phyloP scores from a whole-genome alignment of 192 early-diverging fungal genomes.

The Mortierella claussenii region DNA sequence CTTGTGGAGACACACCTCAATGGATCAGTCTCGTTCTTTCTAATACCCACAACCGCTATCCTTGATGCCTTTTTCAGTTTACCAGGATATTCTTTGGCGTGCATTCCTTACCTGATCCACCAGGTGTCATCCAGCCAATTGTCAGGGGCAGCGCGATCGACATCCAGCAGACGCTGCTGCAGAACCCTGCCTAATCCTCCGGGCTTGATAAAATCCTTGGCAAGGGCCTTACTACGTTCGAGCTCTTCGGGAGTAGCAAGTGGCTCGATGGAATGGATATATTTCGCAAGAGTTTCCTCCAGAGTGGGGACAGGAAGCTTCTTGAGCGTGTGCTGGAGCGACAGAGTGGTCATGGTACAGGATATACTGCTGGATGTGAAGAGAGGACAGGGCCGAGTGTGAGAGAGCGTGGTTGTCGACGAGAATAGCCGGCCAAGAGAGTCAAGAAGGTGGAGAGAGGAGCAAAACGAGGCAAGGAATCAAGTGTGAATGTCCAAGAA shows the following conservation, averaged over 20 bases:
- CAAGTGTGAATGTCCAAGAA: no score
- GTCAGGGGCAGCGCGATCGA: conserved; percentile 65
- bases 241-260: conserved; percentile 60
- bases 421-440: no score
- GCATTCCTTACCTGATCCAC: conserved; percentile 72
- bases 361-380: no score
- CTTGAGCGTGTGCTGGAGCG: conserved; percentile 61
- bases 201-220: conserved; percentile 61
- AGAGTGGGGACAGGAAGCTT: conserved; percentile 73
- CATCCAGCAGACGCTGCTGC: conserved; percentile 70
- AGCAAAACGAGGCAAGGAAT: no score
- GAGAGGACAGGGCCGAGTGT: no score
- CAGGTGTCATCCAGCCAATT: conserved; percentile 79
- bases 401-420: no score
- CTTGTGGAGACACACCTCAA: no score
- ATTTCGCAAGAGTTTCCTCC: conserved; percentile 63
- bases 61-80: no score
- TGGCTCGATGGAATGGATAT: conserved; percentile 68
- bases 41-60: no score
- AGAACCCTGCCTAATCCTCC: conserved; percentile 60
- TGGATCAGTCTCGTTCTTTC: no score
- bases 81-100: no score
- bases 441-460: no score
- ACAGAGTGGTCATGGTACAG: conserved; percentile 46
- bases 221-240: conserved; percentile 54